phyloP scores from a whole-genome alignment of 371 early-diverging fungal species.

The Capniomyces stellatus region DNA sequence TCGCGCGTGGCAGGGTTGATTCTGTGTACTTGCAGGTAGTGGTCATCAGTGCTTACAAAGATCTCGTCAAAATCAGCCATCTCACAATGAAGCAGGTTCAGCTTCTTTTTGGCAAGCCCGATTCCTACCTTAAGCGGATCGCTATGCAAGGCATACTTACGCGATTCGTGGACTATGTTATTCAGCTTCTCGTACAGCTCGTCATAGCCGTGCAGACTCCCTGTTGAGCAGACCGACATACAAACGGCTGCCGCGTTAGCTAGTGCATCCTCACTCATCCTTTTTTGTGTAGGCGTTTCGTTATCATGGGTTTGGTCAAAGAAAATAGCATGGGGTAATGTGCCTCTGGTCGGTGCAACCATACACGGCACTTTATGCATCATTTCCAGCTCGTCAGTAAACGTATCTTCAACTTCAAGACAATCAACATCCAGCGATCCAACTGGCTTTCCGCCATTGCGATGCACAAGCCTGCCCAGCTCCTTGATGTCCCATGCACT shows the following conservation, averaged over 20 bases:
- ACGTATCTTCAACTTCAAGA: conserved; percentile 27
- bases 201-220: conserved; percentile 92
- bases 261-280: conserved; percentile 71
- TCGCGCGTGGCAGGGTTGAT: conserved; percentile 75
- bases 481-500: conserved; percentile 88
- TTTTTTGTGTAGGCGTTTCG: conserved; percentile 80
- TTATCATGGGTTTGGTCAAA: conserved; percentile 99
- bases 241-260: conserved; percentile 81
- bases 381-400: conserved; percentile 21
- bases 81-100: conserved; percentile 56
- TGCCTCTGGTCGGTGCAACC: conserved; percentile 30
- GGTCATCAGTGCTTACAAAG: conserved; percentile 86
- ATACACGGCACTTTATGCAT: conserved; percentile 21
- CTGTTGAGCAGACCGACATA: conserved; percentile 77
- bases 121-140: conserved; percentile 37
- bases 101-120: conserved; percentile 44
- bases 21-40: conserved; percentile 78
- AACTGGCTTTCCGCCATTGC: conserved; percentile 74
- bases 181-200: conserved; percentile 70
- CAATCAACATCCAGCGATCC: conserved; percentile 48
- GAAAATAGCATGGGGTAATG: conserved; percentile 77
- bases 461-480: conserved; percentile 67
- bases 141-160: conserved; percentile 40
- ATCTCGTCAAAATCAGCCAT: conserved; percentile 73
- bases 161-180: conserved; percentile 71